A percentile compares a stretch with the other conserved stretches of the same genome.
Evolutionary conservation across 2,329 filamentous ascomycete genomes (phyloP).

Genomic region (Fusarium longipes): DNA sequence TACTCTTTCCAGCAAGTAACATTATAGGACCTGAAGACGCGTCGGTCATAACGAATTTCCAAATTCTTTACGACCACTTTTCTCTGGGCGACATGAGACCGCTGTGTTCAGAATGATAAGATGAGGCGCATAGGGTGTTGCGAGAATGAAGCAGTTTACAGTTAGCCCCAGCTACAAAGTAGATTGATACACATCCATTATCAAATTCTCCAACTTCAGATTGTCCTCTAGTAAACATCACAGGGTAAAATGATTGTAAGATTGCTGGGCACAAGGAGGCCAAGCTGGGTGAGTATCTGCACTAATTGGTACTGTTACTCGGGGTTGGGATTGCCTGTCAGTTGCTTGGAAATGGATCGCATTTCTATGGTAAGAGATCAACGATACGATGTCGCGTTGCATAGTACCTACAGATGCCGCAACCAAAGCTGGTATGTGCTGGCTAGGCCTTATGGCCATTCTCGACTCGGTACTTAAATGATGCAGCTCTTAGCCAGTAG

Average conservation of each 20-base stretch:
- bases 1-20: too few species aligned
- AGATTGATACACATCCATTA: too few species aligned
- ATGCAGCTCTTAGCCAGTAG: not conserved
- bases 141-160: too few species aligned
- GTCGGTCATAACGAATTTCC: too few species aligned
- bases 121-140: too few species aligned
- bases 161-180: too few species aligned
- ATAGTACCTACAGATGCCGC: not conserved
- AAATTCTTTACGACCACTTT: too few species aligned
- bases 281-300: not conserved
- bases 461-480: not conserved
- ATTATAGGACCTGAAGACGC: too few species aligned
- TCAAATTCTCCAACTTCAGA: too few species aligned
- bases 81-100: too few species aligned
- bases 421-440: not conserved
- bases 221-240: too few species aligned
- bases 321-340: not conserved
- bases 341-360: not conserved
- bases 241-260: not conserved
- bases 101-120: too few species aligned
- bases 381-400: not conserved
- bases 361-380: not conserved
- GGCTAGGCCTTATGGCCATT: not conserved
- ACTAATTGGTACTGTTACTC: not conserved
- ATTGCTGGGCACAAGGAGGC: not conserved